phyloP scores from a whole-genome alignment of 2,329 filamentous ascomycete species.

The Talaromyces funiculosus region DNA sequence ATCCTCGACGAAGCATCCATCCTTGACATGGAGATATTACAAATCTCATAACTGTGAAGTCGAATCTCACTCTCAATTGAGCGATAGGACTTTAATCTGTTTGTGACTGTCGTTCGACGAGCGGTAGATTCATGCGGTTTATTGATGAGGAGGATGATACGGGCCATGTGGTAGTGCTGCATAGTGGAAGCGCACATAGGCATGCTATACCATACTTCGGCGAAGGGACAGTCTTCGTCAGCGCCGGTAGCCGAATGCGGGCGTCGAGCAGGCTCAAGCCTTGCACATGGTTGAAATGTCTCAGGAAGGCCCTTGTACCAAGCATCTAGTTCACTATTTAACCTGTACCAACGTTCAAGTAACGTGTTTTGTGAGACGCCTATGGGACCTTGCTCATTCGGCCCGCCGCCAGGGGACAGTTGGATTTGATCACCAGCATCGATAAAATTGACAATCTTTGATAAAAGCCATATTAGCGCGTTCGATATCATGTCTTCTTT shows the following conservation, averaged over 20 bases:
- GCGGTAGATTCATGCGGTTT: constrained; percentile 42
- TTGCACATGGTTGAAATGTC: constrained; percentile 54
- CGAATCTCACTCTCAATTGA: constrained; percentile 52
- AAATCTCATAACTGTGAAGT: constrained; percentile 56
- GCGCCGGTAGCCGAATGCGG: constrained; percentile 19
- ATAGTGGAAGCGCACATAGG: constrained; percentile 61
- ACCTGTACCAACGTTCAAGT: constrained; percentile 46
- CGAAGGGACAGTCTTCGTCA: constrained; percentile 37
- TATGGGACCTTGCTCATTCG: constrained; percentile 24
- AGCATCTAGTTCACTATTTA: constrained; percentile 52
- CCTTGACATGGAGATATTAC: constrained; percentile 54
- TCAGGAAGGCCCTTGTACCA: constrained; percentile 57
- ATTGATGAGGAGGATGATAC: constrained; percentile 39
- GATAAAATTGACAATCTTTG: constrained; percentile 62
- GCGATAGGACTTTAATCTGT: constrained; percentile 54
- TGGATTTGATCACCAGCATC: constrained; percentile 51
- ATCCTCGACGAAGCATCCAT: constrained; percentile 55
- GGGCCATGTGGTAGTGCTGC: constrained; percentile 43
- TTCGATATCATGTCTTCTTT: constrained; percentile 61
- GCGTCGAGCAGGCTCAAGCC: constrained; percentile 36
- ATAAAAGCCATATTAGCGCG: constrained; percentile 59
- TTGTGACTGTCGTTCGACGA: constrained; percentile 48
- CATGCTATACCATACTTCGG: constrained; percentile 59
- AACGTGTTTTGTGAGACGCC: constrained; percentile 37
- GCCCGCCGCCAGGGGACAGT: constrained; percentile 19